Conservation (phyloP, 768 basidiomycete species). For the Agrocybe pediades region DNA sequence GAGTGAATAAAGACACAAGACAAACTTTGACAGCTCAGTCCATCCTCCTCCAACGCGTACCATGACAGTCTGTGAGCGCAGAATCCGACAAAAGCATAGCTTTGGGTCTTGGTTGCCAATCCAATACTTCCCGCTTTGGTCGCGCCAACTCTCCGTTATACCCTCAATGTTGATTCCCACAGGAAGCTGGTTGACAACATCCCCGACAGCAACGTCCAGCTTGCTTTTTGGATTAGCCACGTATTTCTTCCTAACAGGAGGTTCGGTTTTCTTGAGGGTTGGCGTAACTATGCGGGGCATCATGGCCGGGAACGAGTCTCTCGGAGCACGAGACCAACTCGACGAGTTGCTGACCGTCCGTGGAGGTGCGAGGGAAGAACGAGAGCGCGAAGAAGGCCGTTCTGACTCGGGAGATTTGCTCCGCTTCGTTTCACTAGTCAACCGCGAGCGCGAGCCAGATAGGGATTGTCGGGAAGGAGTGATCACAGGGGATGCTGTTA, state of each 20-base stretch:
- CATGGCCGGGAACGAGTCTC: conserved; percentile 55
- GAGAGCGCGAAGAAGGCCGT: conserved; percentile 54
- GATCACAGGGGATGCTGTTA: conserved; percentile 39
- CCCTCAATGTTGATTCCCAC: conserved; percentile 84
- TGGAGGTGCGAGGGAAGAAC: conserved; percentile 40
- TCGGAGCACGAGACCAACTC: conserved; percentile 70
- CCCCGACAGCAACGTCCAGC: conserved; percentile 90
- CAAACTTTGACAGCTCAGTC: conserved; percentile 88
- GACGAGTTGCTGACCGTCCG: conserved; percentile 51
- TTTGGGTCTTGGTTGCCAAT: conserved; percentile 91
- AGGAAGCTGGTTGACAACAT: conserved; percentile 86
- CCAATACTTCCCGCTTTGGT: conserved; percentile 95
- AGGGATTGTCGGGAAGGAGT: conserved; percentile 36
- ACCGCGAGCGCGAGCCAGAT: conserved; percentile 39
- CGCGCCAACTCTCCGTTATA: conserved; percentile 84
- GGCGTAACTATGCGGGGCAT: conserved; percentile 45
- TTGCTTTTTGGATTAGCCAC: conserved; percentile 89
- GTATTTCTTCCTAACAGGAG: conserved; percentile 66
- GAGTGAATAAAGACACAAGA: conserved; percentile 9
- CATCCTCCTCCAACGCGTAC: conserved; percentile 96
- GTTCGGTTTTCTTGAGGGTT: conserved; percentile 38
- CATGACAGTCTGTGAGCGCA: conserved; percentile 93
- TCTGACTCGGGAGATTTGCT: conserved; percentile 68
- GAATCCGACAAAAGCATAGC: conserved; percentile 88
- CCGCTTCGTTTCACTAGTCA: conserved; percentile 40